Base-by-base conservation (phyloP, 805 yeast species). In the Wickerhamiella kurtzmanii region DNA sequence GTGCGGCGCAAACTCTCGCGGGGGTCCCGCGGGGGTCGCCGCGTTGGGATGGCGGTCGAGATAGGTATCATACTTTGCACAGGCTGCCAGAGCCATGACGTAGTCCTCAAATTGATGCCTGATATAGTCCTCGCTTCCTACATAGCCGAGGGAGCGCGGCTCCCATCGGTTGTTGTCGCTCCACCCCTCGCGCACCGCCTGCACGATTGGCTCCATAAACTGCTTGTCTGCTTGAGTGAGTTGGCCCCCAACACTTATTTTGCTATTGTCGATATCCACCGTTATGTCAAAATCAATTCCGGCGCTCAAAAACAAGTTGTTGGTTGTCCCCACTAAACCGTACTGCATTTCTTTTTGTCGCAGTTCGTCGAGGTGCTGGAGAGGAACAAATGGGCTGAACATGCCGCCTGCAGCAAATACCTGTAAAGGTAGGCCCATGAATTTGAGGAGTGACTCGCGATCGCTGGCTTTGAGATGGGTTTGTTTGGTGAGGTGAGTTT, bases 331-430 rank as follows among this genome's bases (percentile, higher is more conserved):
- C 43, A 85, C 74, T 59, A 84, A 66, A 54, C 77, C 92, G 59
- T 78, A 77, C 35, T 72, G 66, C 0, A 88, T 73, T 44, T 71
- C 73, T 1, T 68, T 66, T 18, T 73, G 71, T 28, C 68, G 69
- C 45, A 92, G 68, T 54, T 82, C 87, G 45, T 82, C 82, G 47
- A 89, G 67, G 59, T 89, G 97, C 62, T 89, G 98, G 47, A 92
- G 67, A 0, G 97, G 94, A n/a, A 88, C 72, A 64, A 89, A 92
- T 1, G 98, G 97, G 55, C 82, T 80, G 71, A 94, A 88, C 50
- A 89, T 72, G 1, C 94, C 87, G 40, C 94, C 94, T 54, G 76
- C 75, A 44, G 86, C 86, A 64, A 92, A 92, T 1, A 87, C 63
- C 55, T 82, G 88, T 44, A 92, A 67, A 0, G 98, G 98, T 28